Base-by-base conservation (phyloP, 2,329 filamentous ascomycete genomes). In the Rosellinia necatrix region DNA sequence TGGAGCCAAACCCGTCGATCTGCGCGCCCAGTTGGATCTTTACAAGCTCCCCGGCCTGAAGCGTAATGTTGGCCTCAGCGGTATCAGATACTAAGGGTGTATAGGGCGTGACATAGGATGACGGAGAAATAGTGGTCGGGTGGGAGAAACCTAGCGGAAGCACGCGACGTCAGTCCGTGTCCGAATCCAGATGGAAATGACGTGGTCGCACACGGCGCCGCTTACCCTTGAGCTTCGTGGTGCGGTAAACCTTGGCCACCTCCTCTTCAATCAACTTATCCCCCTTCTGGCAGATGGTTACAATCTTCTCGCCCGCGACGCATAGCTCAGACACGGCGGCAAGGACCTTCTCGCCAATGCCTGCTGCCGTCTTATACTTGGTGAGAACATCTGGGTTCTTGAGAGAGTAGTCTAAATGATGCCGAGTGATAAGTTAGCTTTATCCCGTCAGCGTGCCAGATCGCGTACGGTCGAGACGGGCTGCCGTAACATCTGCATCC, bases 11-110 rank as follows among this genome's bases (percentile, higher is more conserved):
- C 51, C 94, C 94, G 78, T 97, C 91, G 63, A 99, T 97, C 79
- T 99, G 94, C 49, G 94, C 94, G 71, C 94, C 94, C n/a, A 99
- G 86, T 79, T 99, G 94, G 74, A 99, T 94, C 85, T 99, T 99
- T 78, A 96, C 84, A 60, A 90, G 78, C 79, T 99, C 94, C 60
- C 87, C 89, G 48, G 88, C 83, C 79, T 96, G 90, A 67, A 99
- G 82, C 70, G 87, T 86, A 44, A 83, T 81, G 55, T 82, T 84
- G 60, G 93, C 91, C 80, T 99, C 94, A 72, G 88, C 86, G 74
- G 88, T 81, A 71, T 99, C 94, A 63, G 92, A 87, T 66, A 85
- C 86, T 68, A 99, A 82, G 48, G 94, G 94, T 42, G 94, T 99
- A 81, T 97, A 97, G 48, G 94, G 94, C 53, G 94, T 99, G 75